Base-by-base conservation (phyloP, 352 stramenopile species). In the Globisporangium heterothallicum region DNA sequence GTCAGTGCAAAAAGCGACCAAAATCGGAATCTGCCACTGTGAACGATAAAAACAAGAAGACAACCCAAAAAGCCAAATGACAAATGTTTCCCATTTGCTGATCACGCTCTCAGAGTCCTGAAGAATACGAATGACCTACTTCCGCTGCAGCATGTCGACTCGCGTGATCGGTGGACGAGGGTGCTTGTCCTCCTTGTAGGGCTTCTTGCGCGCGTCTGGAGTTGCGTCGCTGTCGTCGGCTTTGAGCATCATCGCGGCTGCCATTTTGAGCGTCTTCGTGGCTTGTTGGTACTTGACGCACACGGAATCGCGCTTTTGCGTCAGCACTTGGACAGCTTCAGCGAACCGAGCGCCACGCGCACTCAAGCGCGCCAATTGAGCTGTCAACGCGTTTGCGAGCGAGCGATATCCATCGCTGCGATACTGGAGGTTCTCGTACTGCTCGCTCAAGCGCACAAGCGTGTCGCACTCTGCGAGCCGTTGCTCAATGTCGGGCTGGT, bases 321-420 rank as follows among this genome's bases (percentile, higher is more conserved):
- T 68, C 16, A 87, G 59, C 40, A 79, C 63, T 13, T 46, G 49
- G 30, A 86, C 77, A 6, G 72, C 75, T 36, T 84, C 66, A 2
- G 59, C 54, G 40, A 87, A 67, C 12, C 73, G 66, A 25, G 59
- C 56, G 6, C 63, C 64, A 25, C 73, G 68, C 35, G 62, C 55
- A 18, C 60, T 53, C 21, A 87, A 61, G 4, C 71, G 53, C 4
- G 36, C 34, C 10, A 84, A 19, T 42, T 87, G 76, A 2, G 58
- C 67, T 6, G 66, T 87, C 34, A 87, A 36, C 25, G 76, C 76
- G 41, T 84, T 84, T 9, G 73, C 76, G 8, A 84, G 54, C 16
- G 64, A 62, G n/a, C 72, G 63, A 46, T 83, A 87, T 16, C 68
- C 63, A 25, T 79, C 68, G 2, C 66, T 63, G 38, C 61, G 58